Conservation (phyloP, 768 basidiomycete genomes). For the Boletus reticuloceps region DNA sequence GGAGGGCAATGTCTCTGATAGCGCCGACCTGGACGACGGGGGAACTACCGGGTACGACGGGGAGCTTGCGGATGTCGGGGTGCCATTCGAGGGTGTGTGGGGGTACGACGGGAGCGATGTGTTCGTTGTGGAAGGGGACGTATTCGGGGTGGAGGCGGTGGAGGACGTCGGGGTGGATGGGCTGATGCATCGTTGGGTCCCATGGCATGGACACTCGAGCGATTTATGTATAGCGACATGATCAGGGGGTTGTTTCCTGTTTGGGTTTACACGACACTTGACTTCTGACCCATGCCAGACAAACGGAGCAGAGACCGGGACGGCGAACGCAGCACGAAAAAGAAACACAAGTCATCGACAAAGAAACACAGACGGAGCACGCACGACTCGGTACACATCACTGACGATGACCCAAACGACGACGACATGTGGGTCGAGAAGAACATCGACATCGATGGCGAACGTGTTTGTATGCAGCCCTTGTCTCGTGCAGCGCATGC, state of each 20-base stretch:
- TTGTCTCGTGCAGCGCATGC: neutral
- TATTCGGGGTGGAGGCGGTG: constrained; percentile 62
- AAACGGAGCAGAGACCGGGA: constrained; percentile 37
- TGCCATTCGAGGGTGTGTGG: constrained; percentile 61
- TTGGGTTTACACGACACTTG: neutral
- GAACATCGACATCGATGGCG: constrained; percentile 76
- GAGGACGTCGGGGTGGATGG: constrained; percentile 60
- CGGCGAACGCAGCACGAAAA: constrained; percentile 49
- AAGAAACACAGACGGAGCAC: constrained; percentile 33
- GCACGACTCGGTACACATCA: constrained; percentile 36
- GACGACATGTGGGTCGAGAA: constrained; percentile 87
- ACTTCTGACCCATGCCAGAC: neutral
- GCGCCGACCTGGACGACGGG: constrained; percentile 53
- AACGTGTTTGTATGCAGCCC: constrained; percentile 51
- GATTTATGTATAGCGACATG: neutral
- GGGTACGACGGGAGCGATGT: constrained; percentile 42
- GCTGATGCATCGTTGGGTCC: constrained; percentile 30
- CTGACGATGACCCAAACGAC: constrained; percentile 73
- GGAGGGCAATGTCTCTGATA: constrained; percentile 47
- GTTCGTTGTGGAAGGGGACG: constrained; percentile 51
- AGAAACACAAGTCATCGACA: constrained; percentile 40
- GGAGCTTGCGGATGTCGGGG: constrained; percentile 46
- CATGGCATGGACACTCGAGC: neutral
- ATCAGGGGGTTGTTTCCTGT: neutral
- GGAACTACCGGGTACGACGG: constrained; percentile 52